Evolutionary conservation across 768 basidiomycete genomes (phyloP).

Genomic region (Russula compacta): DNA sequence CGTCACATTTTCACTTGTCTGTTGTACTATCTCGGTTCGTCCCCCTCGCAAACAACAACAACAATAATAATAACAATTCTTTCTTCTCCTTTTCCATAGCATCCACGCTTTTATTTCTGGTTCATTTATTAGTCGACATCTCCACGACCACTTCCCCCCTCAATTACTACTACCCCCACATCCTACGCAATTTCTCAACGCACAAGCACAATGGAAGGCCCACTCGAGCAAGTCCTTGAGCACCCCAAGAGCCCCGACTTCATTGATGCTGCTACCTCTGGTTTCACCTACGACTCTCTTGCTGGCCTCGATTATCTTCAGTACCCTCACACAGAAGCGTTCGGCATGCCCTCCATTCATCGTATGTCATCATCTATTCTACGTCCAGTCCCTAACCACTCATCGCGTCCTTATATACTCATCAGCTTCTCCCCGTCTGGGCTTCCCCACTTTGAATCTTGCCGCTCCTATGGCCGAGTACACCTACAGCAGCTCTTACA

Average conservation of each 20-base stretch:
- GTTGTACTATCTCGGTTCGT: slow-evolving; percentile 24
- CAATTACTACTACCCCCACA: slow-evolving; percentile 3
- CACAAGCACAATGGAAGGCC: slow-evolving; percentile 36
- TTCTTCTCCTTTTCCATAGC: not conserved
- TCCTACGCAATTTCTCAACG: slow-evolving; percentile 3
- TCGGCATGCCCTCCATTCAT: slow-evolving; percentile 51
- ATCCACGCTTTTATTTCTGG: slow-evolving; percentile 20
- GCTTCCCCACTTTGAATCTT: slow-evolving; percentile 55
- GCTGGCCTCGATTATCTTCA: slow-evolving; percentile 52
- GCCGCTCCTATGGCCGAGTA: slow-evolving; percentile 50
- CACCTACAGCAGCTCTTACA: slow-evolving; percentile 49
- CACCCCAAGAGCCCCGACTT: slow-evolving; percentile 43
- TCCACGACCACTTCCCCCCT: slow-evolving; percentile 20
- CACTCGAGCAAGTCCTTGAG: slow-evolving; percentile 39
- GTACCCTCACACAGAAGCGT: slow-evolving; percentile 52
- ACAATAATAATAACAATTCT: not conserved
- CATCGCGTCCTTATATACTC: slow-evolving; percentile 1
- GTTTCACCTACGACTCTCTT: slow-evolving; percentile 38
- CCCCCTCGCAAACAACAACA: slow-evolving; percentile 6
- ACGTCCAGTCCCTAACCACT: slow-evolving; percentile 12
- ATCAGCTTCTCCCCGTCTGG: slow-evolving; percentile 44
- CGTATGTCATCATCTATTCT: slow-evolving; percentile 36
- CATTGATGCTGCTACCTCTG: slow-evolving; percentile 34
- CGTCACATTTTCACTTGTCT: slow-evolving; percentile 29
- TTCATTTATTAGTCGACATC: slow-evolving; percentile 23